A percentile compares a stretch with the other conserved stretches of the same genome.
Evolutionary conservation across 192 early-diverging fungal genomes (phyloP).

Genomic region (Chytriomyces sp.): DNA sequence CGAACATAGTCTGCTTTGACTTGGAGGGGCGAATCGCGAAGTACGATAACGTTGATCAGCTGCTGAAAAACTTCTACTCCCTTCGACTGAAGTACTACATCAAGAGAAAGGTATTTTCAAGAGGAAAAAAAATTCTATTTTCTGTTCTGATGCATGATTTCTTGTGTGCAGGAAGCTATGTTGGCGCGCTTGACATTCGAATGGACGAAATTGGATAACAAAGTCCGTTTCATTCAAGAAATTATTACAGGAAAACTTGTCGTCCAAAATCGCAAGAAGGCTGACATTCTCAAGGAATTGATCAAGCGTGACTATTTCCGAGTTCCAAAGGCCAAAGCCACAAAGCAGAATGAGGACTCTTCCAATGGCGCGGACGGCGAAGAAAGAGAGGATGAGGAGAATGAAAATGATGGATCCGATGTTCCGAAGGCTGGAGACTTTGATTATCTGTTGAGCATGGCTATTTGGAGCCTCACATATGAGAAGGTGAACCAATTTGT

Average conservation of each 20-base stretch:
- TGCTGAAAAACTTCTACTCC: conserved; percentile 87
- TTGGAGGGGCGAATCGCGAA: conserved; percentile 80
- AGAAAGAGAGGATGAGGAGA: conserved; percentile 52
- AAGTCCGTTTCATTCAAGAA: conserved; percentile 86
- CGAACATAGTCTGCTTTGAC: conserved; percentile 97
- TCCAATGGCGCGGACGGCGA: conserved; percentile 39
- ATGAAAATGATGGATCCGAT: not conserved
- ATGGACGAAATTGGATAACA: conserved; percentile 76
- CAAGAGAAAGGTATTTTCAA: conserved; percentile 77
- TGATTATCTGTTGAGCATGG: conserved; percentile 89
- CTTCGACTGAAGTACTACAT: conserved; percentile 84
- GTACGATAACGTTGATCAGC: conserved; percentile 76
- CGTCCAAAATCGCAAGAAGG: conserved; percentile 86
- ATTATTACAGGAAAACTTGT: conserved; percentile 83
- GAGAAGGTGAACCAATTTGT: conserved; percentile 63
- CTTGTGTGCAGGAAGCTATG: conserved; percentile 55
- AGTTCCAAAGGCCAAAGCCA: conserved; percentile 45
- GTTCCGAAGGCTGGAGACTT: conserved; percentile 55
- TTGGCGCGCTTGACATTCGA: conserved; percentile 69
- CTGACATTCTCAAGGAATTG: conserved; percentile 76
- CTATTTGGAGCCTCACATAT: conserved; percentile 87
- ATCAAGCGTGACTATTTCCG: conserved; percentile 68
- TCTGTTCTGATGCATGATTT: not conserved
- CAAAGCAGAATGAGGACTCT: conserved; percentile 36
- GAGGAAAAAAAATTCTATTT: conserved; percentile 1